phyloP scores from a whole-genome alignment of 164 flowering plant species.

The Malania oleifera region DNA sequence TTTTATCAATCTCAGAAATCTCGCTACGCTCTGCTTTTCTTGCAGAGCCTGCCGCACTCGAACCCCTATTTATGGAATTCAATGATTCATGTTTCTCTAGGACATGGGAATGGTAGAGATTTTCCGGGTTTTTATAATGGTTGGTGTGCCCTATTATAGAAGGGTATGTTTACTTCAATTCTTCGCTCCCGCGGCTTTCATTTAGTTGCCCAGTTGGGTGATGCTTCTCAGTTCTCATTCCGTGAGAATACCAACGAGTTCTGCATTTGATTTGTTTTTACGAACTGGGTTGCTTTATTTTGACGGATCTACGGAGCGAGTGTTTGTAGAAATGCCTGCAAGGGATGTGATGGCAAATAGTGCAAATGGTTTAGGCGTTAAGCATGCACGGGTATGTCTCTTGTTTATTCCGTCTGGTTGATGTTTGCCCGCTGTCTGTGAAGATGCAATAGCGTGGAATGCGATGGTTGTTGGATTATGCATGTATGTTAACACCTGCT shows the following conservation, averaged over 20 bases:
- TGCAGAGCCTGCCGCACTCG: conserved; percentile 13
- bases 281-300: conserved; percentile 44
- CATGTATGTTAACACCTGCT: conserved; percentile 22
- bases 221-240: conserved; percentile 32
- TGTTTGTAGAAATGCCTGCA: conserved; percentile 38
- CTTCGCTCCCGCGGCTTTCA: conserved; percentile 23
- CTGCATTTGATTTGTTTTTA: conserved; percentile 25
- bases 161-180: conserved; percentile 17
- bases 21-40: conserved; percentile 21
- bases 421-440: conserved; percentile 28
- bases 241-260: conserved; percentile 28
- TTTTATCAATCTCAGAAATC: conserved; percentile 20
- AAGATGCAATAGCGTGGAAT: conserved; percentile 40
- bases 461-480: conserved; percentile 41
- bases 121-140: conserved; percentile 19
- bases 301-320: conserved; percentile 28
- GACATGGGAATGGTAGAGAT: conserved; percentile 9
- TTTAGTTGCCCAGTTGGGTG: conserved; percentile 18
- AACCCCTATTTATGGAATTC: conserved; percentile 25
- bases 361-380: conserved; percentile 33
- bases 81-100: conserved; percentile 17
- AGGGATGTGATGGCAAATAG: conserved; percentile 38
- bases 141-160: conserved; percentile 17
- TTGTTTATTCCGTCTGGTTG: conserved; percentile 22
- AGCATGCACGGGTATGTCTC: conserved; percentile 20